Evolutionary conservation across 2,329 filamentous ascomycete genomes (phyloP), one percentile per base, ranked within the genome.

Genomic region (Penicillium sp.): DNA sequence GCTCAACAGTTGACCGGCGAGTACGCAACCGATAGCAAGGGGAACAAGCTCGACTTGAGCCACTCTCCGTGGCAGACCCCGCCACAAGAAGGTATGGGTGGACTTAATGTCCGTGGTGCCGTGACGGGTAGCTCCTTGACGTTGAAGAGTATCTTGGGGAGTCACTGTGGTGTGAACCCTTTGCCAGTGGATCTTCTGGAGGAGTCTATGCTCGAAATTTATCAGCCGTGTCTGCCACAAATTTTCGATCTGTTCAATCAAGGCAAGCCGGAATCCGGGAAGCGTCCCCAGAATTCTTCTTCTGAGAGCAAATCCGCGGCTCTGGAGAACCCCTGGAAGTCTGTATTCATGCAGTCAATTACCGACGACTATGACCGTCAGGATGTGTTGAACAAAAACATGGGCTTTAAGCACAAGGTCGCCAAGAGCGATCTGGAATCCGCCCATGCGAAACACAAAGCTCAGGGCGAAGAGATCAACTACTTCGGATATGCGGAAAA

Each of bases 401-500:
- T 71, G 55, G 75, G 71, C 26, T 78, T 72, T 48, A 59, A 64
- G 4, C 56, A 65, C 22, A 65, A 60, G 18, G 65, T 72, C 11
- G 68, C 64, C 22, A 69, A 65, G 54, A 66, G 66, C 13, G 67
- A 59, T 8, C 45, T 76, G 3, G 57, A 62, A 18, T 57, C 69
- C 16, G 56, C 62, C 4, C 50, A 56, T 0, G 69, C 72, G 3
- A 72, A 72, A 52, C 78, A 65, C 37, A 61, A 45, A 9, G 70
- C 71, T 6, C 65, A 69, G 42, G 67, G 72, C n/a, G 45, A 64
- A 16, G 70, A 73, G 43, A 62, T 72, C 52, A 79, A 79, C 57
- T 80, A 79, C 55, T 79, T 79, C 54, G 77, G 67, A 22, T 73
- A 65, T 53, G 67, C 76, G 5, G 78, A 79, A 57, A 67, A 68